These are phyloP conservation scores for Chaetomium strumarium DNA, from an alignment of 2,329 filamentous ascomycete species.

Conservation along the genomic window DNA sequence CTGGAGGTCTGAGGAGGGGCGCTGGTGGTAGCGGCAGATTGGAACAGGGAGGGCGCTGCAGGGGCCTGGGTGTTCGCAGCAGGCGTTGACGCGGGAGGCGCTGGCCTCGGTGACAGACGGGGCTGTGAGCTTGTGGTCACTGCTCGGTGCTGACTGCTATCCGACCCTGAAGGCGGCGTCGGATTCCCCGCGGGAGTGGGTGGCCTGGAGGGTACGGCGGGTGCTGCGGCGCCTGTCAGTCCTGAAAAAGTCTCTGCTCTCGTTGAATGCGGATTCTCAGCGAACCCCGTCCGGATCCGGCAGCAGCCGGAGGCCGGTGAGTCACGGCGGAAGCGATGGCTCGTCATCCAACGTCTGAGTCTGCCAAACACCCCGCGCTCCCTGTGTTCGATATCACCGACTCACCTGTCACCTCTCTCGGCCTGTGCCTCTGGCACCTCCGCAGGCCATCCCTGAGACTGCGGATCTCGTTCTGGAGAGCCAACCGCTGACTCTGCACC, in stretches of 20 bases:
- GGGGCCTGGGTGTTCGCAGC: neutral
- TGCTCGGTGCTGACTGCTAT: neutral
- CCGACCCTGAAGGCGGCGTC: neutral
- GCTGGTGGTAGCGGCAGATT: neutral
- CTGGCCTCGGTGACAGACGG: slow-evolving; percentile 1
- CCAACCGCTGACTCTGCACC: slow-evolving; percentile 10
- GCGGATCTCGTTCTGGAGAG: slow-evolving; percentile 11
- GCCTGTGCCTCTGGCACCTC: slow-evolving; percentile 18
- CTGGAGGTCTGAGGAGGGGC: slow-evolving; percentile 1
- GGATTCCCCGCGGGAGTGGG: neutral
- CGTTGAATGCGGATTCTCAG: neutral
- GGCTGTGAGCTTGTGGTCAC: neutral
- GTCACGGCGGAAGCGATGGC: neutral
- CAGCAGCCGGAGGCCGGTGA: neutral
- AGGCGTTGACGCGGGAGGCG: neutral
- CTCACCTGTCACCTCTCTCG: neutral
- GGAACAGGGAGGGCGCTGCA: neutral
- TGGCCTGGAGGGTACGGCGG: neutral
- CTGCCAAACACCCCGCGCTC: neutral
- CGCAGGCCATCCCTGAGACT: slow-evolving; percentile 18
- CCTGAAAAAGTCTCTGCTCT: neutral
- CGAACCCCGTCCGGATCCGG: neutral
- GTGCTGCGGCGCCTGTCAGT: neutral
- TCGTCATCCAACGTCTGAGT: neutral
- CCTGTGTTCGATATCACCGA: neutral